Evolutionary conservation across 2,329 filamentous ascomycete species (phyloP), one percentile per base, ranked within the genome.

Genomic region (Aspergillus floridensis): DNA sequence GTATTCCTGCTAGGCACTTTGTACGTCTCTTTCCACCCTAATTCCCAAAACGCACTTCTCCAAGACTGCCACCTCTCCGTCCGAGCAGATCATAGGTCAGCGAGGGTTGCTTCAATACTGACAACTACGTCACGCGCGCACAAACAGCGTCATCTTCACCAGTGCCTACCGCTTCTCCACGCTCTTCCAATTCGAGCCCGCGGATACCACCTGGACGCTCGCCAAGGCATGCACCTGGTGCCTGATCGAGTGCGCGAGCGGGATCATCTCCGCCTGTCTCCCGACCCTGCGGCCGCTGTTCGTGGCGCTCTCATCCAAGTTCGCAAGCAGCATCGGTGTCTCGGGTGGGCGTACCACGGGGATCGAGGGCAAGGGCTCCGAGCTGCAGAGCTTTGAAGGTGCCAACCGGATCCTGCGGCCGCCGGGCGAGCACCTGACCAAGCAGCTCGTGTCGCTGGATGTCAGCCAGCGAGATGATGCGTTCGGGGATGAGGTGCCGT

Each of bases 141-240:
- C 1, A 35, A 16, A 35, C 32, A 71, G 72, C 58, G 80, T 82
- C 53, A 70, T 82, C 26, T 81, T 81, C 60, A 77, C 80, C 16
- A 81, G 80, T 1, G 76, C 75, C 5, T 82, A 82, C 67, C 79
- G 80, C 59, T 80, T 79, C 57, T 76, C 68, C 38, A 76, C 81
- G 5, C 76, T 82, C 29, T 81, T 83, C 61, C 74, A 76, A 19
- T 82, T 81, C 67, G 63, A 63, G 14, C 52, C 58, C 41, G 51
- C 53, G 8, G 79, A 82, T 56, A 77, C 78, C 3, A 73, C 75
- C n/a, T 82, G 81, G 66, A 80, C 79, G 0, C 72, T 83, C 8
- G 78, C 79, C 0, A 77, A 75, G 1, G 76, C 79, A 0, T 76
- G 79, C 4, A 79, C 76, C 56, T 83, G 81, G 81, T 80, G 79